Conservation (phyloP, 2,329 filamentous ascomycete genomes). For the Claviceps sp. region DNA sequence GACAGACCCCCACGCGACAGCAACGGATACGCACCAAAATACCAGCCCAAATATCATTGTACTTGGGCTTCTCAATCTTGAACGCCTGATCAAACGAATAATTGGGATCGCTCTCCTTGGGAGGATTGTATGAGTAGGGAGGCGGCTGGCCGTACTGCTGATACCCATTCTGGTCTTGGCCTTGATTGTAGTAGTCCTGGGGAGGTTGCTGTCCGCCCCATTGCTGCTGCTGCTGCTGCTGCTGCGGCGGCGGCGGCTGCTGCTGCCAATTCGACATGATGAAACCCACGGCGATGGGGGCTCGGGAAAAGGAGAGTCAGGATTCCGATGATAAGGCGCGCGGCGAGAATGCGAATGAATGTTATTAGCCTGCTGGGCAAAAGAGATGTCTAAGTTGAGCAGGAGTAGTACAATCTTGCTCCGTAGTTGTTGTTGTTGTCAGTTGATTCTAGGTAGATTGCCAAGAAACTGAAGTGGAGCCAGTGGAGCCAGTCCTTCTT, state of each 20-base stretch:
- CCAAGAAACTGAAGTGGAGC: background rate
- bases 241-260: background rate
- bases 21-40: slow-evolving; percentile 42
- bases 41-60: slow-evolving; percentile 81
- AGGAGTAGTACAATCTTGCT: no score
- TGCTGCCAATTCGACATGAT: slow-evolving; percentile 1
- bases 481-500: no score
- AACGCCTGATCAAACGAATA: slow-evolving; percentile 67
- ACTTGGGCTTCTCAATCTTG: slow-evolving; percentile 71
- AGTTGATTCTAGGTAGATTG: background rate
- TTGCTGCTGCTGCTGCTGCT: slow-evolving; percentile 5
- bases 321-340: background rate
- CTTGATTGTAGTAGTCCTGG: slow-evolving; percentile 6
- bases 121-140: slow-evolving; percentile 23
- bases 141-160: slow-evolving; percentile 17
- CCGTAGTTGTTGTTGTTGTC: background rate
- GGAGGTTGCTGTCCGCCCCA: slow-evolving; percentile 5
- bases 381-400: background rate
- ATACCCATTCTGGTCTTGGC: slow-evolving; percentile 12
- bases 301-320: background rate
- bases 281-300: background rate
- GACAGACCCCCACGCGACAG: background rate
- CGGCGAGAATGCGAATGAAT: background rate
- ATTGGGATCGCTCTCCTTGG: slow-evolving; percentile 30
- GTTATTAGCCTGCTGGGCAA: background rate